Base-by-base conservation (phyloP, 306 rosid genomes). In the Bauhinia variegata region DNA sequence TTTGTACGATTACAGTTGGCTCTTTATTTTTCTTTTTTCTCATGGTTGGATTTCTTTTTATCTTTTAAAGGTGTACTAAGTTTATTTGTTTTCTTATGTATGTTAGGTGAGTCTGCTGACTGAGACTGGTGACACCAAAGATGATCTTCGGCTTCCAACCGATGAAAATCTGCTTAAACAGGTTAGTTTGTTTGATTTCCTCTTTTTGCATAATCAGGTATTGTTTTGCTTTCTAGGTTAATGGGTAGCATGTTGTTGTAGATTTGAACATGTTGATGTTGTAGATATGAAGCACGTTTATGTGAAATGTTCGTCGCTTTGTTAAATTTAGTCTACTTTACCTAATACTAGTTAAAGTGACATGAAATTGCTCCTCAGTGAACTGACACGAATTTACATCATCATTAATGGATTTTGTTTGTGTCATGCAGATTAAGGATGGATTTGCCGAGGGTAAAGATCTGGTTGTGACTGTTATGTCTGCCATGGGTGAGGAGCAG, bases 401-500 rank as follows among this genome's bases (percentile, higher is more conserved):
- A 11, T 19, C 55, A 31, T 42, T 59, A 32, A 72, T 81, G 54
- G 73, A 18, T 48, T 50, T 53, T 43, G 30, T 30, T 44, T 52
- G 12, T 37, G 6, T 61, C 8, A 36, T 78, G 82, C 88, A 89
- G 98, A 93, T 93, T 85, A 89, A 89, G 91, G 96, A 89, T 74
- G 96, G 98, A 18, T 92, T 92, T 55, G 83, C 54, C 0, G 91
- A 84, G 11, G 98, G 97, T 60, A 93, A 93, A 80, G 98, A 93
- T 77, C 78, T 93, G 77, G 95, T 93, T 51, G 95, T 93, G 76
- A 39, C 78, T 64, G 97, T 93, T 46, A 93, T 93, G 98, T 89
- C 98, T 75, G 85, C 96, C 42, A 92, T 92, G 98, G 98, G 98
- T n/a, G 96, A 92, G 86, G 96, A 89, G 91, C 96, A 93, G 88